Base-by-base conservation (phyloP, 1,284 basidiomycete genomes). In the Jaminaea rosea region DNA sequence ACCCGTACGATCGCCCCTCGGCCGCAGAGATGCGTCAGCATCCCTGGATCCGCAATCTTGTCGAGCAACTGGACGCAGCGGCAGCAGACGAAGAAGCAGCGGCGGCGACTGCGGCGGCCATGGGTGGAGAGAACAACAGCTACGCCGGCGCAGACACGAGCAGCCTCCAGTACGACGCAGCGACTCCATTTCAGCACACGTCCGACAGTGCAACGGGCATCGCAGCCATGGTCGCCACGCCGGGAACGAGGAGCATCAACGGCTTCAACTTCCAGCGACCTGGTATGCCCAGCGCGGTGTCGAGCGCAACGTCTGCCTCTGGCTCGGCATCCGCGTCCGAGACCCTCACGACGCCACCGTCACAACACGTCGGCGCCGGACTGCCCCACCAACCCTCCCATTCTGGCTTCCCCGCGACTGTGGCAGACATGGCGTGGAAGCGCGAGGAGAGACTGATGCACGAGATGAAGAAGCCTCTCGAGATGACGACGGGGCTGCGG, bases 1-100 rank as follows among this genome's bases (percentile, higher is more conserved):
- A 96, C 67, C 84, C 93, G 0, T 78, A 85, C 68, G 77, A 81
- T 55, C 82, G 94, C 41, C 93, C 94, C 0, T 83, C 85, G 4
- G 91, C 94, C 0, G 75, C 79, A 9, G 89, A 97, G 72, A 80
- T 98, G 23, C 81, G 92, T 76, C 80, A 85, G 45, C 89, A 98
- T 74, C 81, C 84, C 15, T 98, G 94, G 94, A 88, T 98, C 56
- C 55, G 65, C 24, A 65, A 60, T 46, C 57, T 75, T 24, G 66
- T 70, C 31, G 69, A 69, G 27, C 65, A 63, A 52, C 51, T 72
- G 27, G 59, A 69, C 47, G 64, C 54, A 23, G 67, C 67, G 9
- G 60, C 63, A 26, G 63, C 42, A 37, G 63, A 62, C 2, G 68
- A 71, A 31, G 55, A 50, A 34, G 56, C 34, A 34, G 21, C 53